Conservation (phyloP, 148 eudicot genomes). For the Heliosperma pusillum region DNA sequence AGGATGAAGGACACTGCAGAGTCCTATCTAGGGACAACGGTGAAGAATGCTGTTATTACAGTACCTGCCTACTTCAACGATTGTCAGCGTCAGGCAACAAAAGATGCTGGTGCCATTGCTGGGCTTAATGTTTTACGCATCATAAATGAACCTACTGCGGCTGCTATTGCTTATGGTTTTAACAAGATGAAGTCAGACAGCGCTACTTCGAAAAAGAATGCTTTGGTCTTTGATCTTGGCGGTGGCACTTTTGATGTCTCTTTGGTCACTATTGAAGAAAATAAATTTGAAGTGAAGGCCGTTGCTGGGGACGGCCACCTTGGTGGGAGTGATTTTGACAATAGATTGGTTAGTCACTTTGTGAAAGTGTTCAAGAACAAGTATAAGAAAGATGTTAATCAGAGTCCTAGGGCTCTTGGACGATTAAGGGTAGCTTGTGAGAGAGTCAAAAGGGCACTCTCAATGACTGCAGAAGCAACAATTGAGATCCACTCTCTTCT, state of each 20-base stretch:
- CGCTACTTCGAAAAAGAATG: conserved; percentile 4
- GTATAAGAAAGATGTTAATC: background rate
- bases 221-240: conserved; percentile 23
- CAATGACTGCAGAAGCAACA: background rate
- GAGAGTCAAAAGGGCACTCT: conserved; percentile 19
- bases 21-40: conserved; percentile 13
- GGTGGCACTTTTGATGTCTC: conserved; percentile 25
- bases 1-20: conserved; percentile 25
- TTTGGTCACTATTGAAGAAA: background rate
- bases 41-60: conserved; percentile 26
- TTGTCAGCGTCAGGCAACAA: conserved; percentile 25
- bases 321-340: conserved; percentile 26
- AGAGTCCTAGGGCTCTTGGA: conserved; percentile 10
- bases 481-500: conserved; percentile 6
- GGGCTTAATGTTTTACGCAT: conserved; percentile 17
- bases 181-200: background rate
- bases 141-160: conserved; percentile 22
- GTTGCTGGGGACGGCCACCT: conserved; percentile 17
- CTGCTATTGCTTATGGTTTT: conserved; percentile 22
- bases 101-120: conserved; percentile 16
- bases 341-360: conserved; percentile 18
- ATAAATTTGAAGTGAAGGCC: conserved; percentile 16
- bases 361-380: conserved; percentile 10
- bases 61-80: conserved; percentile 34
- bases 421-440: conserved; percentile 20